phyloP scores from a whole-genome alignment of 1,284 basidiomycete genomes.

The Cryptococcus wingfieldii region DNA sequence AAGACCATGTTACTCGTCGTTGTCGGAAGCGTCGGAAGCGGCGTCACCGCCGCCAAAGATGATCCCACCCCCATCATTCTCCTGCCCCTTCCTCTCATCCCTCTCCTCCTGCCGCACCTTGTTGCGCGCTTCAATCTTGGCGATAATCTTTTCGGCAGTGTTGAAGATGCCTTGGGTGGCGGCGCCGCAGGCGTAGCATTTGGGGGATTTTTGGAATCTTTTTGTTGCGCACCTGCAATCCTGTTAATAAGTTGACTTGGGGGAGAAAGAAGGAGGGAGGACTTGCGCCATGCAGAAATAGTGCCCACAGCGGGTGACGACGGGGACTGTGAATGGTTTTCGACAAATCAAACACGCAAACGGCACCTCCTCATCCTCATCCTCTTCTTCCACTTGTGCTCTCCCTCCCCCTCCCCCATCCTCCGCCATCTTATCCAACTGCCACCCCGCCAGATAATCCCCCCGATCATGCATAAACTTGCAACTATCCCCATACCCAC shows the following conservation, averaged over 20 bases:
- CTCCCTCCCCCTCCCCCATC: background rate
- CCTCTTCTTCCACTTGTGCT: slow-evolving; percentile 51
- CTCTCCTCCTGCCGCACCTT: slow-evolving; percentile 37
- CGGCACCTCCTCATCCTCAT: slow-evolving; percentile 82
- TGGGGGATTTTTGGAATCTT: slow-evolving; percentile 87
- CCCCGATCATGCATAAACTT: slow-evolving; percentile 83
- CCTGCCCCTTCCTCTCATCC: slow-evolving; percentile 30
- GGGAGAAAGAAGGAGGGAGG: background rate
- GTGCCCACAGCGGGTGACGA: slow-evolving; percentile 93
- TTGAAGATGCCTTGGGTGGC: slow-evolving; percentile 83
- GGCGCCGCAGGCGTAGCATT: slow-evolving; percentile 90
- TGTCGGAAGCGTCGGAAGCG: slow-evolving; percentile 14
- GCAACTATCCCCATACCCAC: slow-evolving; percentile 98
- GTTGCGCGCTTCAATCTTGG: slow-evolving; percentile 46
- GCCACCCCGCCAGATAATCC: slow-evolving; percentile 93
- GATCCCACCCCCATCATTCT: slow-evolving; percentile 34
- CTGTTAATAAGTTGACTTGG: background rate
- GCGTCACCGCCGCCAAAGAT: slow-evolving; percentile 27
- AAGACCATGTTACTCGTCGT: background rate
- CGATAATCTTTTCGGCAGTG: slow-evolving; percentile 49
- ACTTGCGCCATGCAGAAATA: slow-evolving; percentile 80
- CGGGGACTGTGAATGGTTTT: slow-evolving; percentile 87
- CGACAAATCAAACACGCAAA: slow-evolving; percentile 97
- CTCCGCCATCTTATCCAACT: slow-evolving; percentile 64
- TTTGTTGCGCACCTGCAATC: slow-evolving; percentile 73